These are phyloP conservation scores for Talaromyces sp. DNA, from an alignment of 2,329 filamentous ascomycete genomes.

Conservation along the genomic window DNA sequence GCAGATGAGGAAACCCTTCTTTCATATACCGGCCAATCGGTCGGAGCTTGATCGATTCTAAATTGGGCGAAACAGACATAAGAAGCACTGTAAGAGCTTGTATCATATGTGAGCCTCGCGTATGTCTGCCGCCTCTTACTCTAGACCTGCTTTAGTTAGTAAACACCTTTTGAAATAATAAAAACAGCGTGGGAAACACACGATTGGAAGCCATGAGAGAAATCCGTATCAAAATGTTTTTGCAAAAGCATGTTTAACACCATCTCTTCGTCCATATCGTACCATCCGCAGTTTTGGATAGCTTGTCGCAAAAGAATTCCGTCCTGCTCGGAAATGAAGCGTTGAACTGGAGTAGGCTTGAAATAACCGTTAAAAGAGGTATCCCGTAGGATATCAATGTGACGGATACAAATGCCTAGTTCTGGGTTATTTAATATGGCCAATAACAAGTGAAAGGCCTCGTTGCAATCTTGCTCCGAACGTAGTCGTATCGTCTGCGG, in stretches of 20 bases:
- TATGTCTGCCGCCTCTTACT: constrained; percentile 8
- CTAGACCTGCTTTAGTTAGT: constrained; percentile 1
- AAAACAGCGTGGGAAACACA: neutral
- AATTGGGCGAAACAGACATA: constrained; percentile 9
- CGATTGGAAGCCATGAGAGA: constrained; percentile 8
- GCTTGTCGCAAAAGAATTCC: constrained; percentile 2
- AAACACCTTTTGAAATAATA: neutral
- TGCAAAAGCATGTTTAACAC: constrained; percentile 10
- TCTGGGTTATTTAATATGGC: constrained; percentile 8
- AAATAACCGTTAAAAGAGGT: constrained; percentile 8
- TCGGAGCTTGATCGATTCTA: constrained; percentile 8
- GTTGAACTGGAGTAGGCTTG: constrained; percentile 4
- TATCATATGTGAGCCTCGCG: constrained; percentile 10
- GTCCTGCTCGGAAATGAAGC: constrained; percentile 6
- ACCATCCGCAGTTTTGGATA: constrained; percentile 9
- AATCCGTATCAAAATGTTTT: constrained; percentile 8
- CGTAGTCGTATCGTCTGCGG: constrained; percentile 5
- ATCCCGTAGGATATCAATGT: constrained; percentile 8
- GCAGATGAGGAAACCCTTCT: constrained; percentile 3
- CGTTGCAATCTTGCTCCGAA: constrained; percentile 9
- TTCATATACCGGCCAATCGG: constrained; percentile 8
- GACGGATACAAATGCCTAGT: constrained; percentile 5
- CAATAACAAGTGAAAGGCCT: constrained; percentile 4
- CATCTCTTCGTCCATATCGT: constrained; percentile 7
- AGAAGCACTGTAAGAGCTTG: constrained; percentile 8